These are phyloP conservation scores for Triadica sebifera DNA, from an alignment of 345 rosid genomes.

Conservation along the genomic window DNA sequence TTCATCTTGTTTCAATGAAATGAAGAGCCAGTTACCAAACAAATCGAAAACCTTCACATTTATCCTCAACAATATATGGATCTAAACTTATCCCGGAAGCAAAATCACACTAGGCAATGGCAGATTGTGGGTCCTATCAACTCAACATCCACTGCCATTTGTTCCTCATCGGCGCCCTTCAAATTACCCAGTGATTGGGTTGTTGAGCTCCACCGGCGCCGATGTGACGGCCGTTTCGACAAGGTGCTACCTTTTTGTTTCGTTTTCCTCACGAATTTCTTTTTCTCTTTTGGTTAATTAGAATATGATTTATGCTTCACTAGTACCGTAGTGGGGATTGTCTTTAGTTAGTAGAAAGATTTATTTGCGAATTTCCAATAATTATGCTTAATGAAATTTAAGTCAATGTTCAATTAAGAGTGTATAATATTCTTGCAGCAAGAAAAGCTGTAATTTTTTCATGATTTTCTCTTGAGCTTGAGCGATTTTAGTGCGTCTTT, in stretches of 20 bases:
- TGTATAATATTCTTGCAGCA: too few species aligned
- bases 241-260: constrained; percentile 19
- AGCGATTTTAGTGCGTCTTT: too few species aligned
- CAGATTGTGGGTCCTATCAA: constrained; percentile 27
- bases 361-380: too few species aligned
- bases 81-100: neutral
- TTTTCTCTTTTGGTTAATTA: too few species aligned
- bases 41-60: neutral
- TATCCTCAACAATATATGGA: neutral
- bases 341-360: too few species aligned
- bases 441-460: too few species aligned
- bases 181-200: constrained; percentile 52
- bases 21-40: neutral
- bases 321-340: too few species aligned
- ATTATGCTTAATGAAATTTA: too few species aligned
- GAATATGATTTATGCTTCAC: too few species aligned
- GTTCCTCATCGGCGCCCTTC: constrained; percentile 13
- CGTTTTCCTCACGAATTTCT: neutral
- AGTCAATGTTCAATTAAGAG: too few species aligned
- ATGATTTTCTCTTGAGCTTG: too few species aligned
- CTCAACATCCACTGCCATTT: neutral
- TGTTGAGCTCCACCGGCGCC: constrained; percentile 33
- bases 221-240: constrained; percentile 23
- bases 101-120: constrained; percentile 10
- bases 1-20: neutral